Evolutionary conservation across 257 asterid species (phyloP).

Genomic region (Phtheirospermum japonicum): DNA sequence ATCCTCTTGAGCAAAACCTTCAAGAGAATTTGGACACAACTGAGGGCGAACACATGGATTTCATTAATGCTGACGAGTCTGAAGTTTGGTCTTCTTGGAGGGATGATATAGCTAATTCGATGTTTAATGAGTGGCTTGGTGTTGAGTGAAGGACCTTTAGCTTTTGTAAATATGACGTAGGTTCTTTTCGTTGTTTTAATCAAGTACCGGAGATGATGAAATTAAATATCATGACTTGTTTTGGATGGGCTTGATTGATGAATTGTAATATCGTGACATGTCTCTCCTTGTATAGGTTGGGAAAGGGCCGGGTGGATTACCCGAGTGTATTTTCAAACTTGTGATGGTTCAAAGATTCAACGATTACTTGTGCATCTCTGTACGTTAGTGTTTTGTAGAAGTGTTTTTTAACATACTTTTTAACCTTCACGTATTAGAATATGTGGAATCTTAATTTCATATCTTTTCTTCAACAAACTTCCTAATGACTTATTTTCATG

Average conservation of each 20-base stretch:
- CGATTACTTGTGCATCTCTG: no score
- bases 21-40: conserved; percentile 22
- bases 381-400: no score
- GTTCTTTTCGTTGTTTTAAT: no score
- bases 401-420: no score
- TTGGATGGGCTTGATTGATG: neutral
- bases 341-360: no score
- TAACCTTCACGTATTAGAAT: no score
- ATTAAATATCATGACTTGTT: neutral
- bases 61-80: conserved; percentile 1
- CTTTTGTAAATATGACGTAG: neutral
- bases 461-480: no score
- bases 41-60: neutral
- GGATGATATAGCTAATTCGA: conserved; percentile 28
- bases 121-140: conserved; percentile 26
- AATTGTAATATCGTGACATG: neutral
- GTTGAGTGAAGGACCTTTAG: neutral
- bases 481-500: no score
- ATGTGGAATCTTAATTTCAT: no score
- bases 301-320: no score
- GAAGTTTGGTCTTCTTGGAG: conserved; percentile 26
- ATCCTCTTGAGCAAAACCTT: conserved; percentile 29
- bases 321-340: no score
- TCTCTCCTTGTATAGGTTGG: no score
- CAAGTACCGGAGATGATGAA: neutral